Conservation (phyloP, 306 rosid species). For the Vigna hirtella region DNA sequence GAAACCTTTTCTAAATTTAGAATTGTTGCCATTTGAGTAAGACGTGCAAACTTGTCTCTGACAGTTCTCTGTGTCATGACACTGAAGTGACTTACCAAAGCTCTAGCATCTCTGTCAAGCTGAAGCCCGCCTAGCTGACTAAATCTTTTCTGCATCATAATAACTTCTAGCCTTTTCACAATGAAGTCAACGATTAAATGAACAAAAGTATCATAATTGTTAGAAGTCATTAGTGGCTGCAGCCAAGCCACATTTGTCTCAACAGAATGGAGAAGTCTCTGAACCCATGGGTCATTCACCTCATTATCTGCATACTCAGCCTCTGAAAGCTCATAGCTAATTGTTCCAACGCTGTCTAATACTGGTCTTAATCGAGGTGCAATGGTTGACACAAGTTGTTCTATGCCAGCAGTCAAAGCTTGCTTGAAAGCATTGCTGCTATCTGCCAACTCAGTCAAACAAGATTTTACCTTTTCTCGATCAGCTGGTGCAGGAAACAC, state of each 20-base stretch:
- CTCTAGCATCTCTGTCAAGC: slow-evolving; percentile 94
- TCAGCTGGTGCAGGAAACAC: slow-evolving; percentile 84
- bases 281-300: slow-evolving; percentile 99
- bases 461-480: slow-evolving; percentile 89
- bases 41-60: slow-evolving; percentile 94
- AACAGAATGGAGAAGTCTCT: slow-evolving; percentile 92
- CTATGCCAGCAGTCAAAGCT: slow-evolving; percentile 76
- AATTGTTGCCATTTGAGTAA: slow-evolving; percentile 94
- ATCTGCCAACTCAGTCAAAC: slow-evolving; percentile 89
- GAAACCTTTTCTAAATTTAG: slow-evolving; percentile 95
- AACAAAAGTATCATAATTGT: slow-evolving; percentile 80
- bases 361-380: slow-evolving; percentile 84
- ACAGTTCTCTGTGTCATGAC: slow-evolving; percentile 94
- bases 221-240: slow-evolving; percentile 90
- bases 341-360: slow-evolving; percentile 82
- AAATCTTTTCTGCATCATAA: slow-evolving; percentile 95
- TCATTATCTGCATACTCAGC: slow-evolving; percentile 93
- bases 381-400: slow-evolving; percentile 83
- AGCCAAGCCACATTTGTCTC: slow-evolving; percentile 89
- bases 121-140: slow-evolving; percentile 99
- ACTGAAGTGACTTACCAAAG: slow-evolving; percentile 94
- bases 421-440: slow-evolving; percentile 91
- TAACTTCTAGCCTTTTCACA: slow-evolving; percentile 94
- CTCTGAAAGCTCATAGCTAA: slow-evolving; percentile 90
- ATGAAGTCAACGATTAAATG: slow-evolving; percentile 86